phyloP scores from a whole-genome alignment of 139 green algal genomes.

The Volvox reticuliferus region DNA sequence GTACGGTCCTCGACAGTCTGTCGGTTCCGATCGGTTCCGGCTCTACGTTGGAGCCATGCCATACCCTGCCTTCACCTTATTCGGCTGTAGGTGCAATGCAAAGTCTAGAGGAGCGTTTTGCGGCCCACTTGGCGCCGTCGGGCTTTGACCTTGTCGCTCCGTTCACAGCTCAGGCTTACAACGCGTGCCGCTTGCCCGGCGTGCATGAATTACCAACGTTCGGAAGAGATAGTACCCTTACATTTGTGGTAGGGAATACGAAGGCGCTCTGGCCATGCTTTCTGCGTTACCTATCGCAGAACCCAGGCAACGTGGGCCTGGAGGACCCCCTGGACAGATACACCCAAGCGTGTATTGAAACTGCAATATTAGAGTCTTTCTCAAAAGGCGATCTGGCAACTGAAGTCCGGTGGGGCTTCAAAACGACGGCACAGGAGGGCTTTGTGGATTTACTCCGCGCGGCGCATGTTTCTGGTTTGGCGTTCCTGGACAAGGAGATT shows the following conservation, averaged over 20 bases:
- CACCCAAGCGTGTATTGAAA: background rate
- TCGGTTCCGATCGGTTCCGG: no score
- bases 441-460: slow-evolving; percentile 31
- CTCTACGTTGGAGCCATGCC: no score
- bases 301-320: background rate
- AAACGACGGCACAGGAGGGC: background rate
- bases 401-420: background rate
- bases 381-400: background rate
- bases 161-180: slow-evolving; percentile 9
- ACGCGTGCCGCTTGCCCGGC: background rate
- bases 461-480: background rate
- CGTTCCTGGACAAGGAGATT: slow-evolving; percentile 1
- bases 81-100: background rate
- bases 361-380: background rate
- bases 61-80: no score
- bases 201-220: background rate
- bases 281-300: background rate
- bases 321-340: slow-evolving; percentile 15
- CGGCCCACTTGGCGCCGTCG: background rate
- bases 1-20: no score
- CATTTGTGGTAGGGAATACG: slow-evolving; percentile 17
- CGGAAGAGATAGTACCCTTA: background rate
- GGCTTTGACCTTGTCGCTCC: slow-evolving; percentile 8
- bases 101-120: background rate
- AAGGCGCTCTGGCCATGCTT: slow-evolving; percentile 16